Evolutionary conservation across 768 basidiomycete genomes (phyloP).

Genomic region (Plicaturopsis crispa): DNA sequence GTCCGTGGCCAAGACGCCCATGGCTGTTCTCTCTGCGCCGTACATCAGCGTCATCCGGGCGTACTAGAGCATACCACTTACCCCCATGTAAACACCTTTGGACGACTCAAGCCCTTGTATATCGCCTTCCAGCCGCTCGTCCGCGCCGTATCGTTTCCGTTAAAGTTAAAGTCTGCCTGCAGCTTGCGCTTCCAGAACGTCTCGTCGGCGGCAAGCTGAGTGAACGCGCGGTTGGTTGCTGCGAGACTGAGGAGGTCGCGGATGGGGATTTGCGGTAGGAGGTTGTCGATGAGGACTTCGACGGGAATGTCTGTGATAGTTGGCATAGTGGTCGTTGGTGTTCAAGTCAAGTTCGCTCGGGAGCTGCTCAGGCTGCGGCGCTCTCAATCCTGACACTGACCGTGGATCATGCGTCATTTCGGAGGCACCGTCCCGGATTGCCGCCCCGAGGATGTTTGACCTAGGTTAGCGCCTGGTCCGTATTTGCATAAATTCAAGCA

Average conservation of each 20-base stretch:
- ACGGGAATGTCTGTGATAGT: constrained; percentile 51
- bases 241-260: constrained; percentile 51
- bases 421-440: too few relatives aligned
- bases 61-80: too few relatives aligned
- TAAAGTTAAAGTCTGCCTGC: constrained; percentile 70
- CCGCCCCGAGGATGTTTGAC: too few relatives aligned
- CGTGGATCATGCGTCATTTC: too few relatives aligned
- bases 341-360: too few relatives aligned
- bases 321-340: too few relatives aligned
- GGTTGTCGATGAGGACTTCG: constrained; percentile 71
- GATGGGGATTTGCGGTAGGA: constrained; percentile 51
- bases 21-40: constrained; percentile 52
- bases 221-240: constrained; percentile 59
- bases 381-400: too few relatives aligned
- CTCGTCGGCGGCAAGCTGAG: constrained; percentile 56
- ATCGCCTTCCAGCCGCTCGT: constrained; percentile 75
- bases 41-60: too few relatives aligned
- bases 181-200: constrained; percentile 74
- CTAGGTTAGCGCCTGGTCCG: too few relatives aligned
- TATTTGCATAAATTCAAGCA: too few relatives aligned
- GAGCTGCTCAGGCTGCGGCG: too few relatives aligned
- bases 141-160: constrained; percentile 62
- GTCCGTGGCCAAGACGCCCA: constrained; percentile 55
- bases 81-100: constrained; percentile 53
- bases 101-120: constrained; percentile 61